Base-by-base conservation (phyloP, 768 basidiomycete genomes). In the Russula brevipes region DNA sequence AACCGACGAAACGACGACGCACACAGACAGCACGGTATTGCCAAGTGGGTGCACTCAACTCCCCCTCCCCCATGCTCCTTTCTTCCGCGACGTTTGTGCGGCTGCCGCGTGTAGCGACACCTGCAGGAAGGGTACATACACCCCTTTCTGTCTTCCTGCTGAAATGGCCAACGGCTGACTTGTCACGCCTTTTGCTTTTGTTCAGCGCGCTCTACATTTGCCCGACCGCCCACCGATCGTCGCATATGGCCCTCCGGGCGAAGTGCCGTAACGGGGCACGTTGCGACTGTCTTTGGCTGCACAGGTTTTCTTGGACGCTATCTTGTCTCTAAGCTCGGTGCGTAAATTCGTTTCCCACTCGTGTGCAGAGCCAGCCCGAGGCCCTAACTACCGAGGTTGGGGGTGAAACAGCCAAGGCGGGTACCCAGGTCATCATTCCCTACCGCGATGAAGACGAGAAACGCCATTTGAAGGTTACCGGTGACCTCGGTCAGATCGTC, bases 271-370 rank as follows among this genome's bases (percentile, higher is more conserved):
- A 87, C 88, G 46, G 97, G 96, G 3, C 94, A 95, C 76, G 84
- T 88, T 42, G 96, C 89, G 46, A 99, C 97, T 16, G 95, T 98
- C 54, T 98, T 99, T 80, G 97, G 97, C 30, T 90, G 88, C 73
- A 97, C 95, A 4, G 92, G 95, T 5, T 98, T 98, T 74, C 78
- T 99, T 62, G 97, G 96, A 50, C 80, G 94, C 72, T 98, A 98
- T 75, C 79, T 98, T 49, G 91, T 98, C 45, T 84, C 89, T 38
- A 98, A 98, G 79, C 84, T 99, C 12, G 94, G 93, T 94, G 71
- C 68, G 85, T 24, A 24, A 24, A 73, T 44, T 36, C 31, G 16
- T 57, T 57, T 38, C 4, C 30, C 19, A 4, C 24, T 31, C 4
- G 24, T 24, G 24, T 30, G 4, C 57, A 6, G 19, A n/a, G 52